Evolutionary conservation across 345 rosid species (phyloP), one percentile per base, ranked within the genome.

Genomic region (Populus pruinosa): DNA sequence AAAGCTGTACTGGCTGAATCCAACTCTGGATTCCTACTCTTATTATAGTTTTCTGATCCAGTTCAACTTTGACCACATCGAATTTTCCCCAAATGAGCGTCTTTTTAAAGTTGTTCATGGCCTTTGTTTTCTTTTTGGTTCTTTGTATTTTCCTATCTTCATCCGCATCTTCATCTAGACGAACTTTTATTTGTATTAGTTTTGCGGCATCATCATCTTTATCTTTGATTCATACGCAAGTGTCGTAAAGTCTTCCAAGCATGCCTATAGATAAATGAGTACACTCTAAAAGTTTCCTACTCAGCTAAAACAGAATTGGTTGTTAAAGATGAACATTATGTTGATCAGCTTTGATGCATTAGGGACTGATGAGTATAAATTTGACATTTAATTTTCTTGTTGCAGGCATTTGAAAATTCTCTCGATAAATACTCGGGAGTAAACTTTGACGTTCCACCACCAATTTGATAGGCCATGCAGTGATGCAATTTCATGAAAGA

Each of bases 351-450:
- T 63, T 76, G 55, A 56, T 82, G 38, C 74, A 77, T 25, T 61
- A 27, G 70, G 33, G 70, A 41, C 55, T 44, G 39, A 17, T 21
- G 69, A 31, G 64, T 27, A 47, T 38, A 27, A 36, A 29, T 77
- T 66, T 67, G 25, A 69, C 27, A 23, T 70, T 21, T 23, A 33
- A 50, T 77, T 75, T 77, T 64, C 16, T 74, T 31, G 72, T 75
- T 83, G 82, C 93, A 91, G 98, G 94, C 84, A 68, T 88, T 90
- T 85, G 78, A 88, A 83, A 90, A 81, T 80, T 92, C 90, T 38
- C 49, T 89, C 79, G 90, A 88, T 71, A 90, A 90, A 72, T 88
- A 86, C 63, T 39, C 89, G 84, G 97, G 93, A 63, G 92, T 87
- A 74, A 85, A 77, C 76, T 79, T 70, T 64, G 74, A 82, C 80